Base-by-base conservation (phyloP, 208 protist genomes). In the Borovskyia barvae region DNA sequence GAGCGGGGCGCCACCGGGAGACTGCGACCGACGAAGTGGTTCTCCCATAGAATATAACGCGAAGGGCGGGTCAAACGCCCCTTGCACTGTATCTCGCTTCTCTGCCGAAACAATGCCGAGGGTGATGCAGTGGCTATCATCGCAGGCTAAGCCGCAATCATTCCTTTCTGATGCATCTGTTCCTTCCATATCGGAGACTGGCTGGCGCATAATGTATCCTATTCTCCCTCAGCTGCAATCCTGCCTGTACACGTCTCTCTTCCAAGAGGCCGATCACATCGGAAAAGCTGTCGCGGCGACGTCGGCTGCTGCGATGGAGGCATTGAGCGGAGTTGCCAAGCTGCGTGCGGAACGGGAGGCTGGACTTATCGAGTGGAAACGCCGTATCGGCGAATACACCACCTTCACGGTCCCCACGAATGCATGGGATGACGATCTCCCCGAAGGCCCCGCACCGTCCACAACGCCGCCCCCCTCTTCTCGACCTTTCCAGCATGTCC, bases 381-480 rank as follows among this genome's bases (percentile, higher is more conserved):
- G 60, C 45, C 62, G 67, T 37, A 62, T 80, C 2, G 85, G 85
- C 24, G 62, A 77, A 40, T 67, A 76, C 24, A 41, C 57, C 9
- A 72, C 73, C 43, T 92, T 92, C 43, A 72, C 75, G 0, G 47
- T 85, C 1, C 61, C 53, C n/a, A n/a, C n/a, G n/a, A n/a, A n/a
- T n/a, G n/a, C n/a, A n/a, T n/a, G n/a, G n/a, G n/a, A n/a, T n/a
- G n/a, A n/a, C n/a, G n/a, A n/a, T n/a, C n/a, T n/a, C n/a, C n/a
- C n/a, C n/a, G n/a, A n/a, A n/a, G n/a, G n/a, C n/a, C n/a, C n/a
- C n/a, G 26, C 28, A 11, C 3, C 29, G 2, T 15, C 43, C 0
- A n/a, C 52, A 6, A 3, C 56, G 19, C 19, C 54, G 7, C n/a
- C 28, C 20, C 20, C 52, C 39, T 17, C 17, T 19, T 24, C 39